Percentiles rank a stretch among this genome's conserved stretches.
Conservation (phyloP, 2,329 filamentous ascomycete species). For the Xylariaceae sp. region DNA sequence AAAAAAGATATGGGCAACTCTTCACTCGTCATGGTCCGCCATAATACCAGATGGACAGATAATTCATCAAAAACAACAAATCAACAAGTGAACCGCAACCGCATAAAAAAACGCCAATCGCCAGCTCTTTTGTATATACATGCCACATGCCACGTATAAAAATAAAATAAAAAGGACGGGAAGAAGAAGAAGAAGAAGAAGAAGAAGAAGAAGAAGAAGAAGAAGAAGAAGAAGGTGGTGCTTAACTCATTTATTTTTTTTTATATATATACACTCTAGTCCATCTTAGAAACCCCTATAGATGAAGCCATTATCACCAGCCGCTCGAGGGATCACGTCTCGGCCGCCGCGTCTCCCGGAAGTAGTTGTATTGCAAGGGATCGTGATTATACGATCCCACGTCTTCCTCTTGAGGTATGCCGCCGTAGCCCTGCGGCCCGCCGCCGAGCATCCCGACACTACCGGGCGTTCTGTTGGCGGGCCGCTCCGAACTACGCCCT, state of each 20-base stretch:
- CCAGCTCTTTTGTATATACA: too few species aligned
- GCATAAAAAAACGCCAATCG: too few species aligned
- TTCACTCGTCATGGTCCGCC: conserved; percentile 8
- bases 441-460: conserved; percentile 49
- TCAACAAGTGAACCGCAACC: too few species aligned
- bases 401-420: conserved; percentile 50
- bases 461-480: conserved; percentile 23
- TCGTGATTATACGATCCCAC: conserved; percentile 34
- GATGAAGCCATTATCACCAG: conserved; percentile 10
- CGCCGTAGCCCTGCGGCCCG: conserved; percentile 55
- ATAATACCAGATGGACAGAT: conserved; percentile 5
- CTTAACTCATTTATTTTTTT: neutral
- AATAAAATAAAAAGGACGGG: neutral
- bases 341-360: conserved; percentile 35
- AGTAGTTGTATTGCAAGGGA: conserved; percentile 53
- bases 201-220: too few species aligned
- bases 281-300: neutral
- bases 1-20: too few species aligned
- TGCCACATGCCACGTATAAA: neutral
- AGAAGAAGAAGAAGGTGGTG: too few species aligned
- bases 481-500: conserved; percentile 32
- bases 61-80: conserved; percentile 8
- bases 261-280: conserved; percentile 12
- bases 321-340: conserved; percentile 14
- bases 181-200: too few species aligned